A percentile compares a stretch with the other conserved stretches of the same genome.
These are phyloP conservation scores for Saprolegnia diclina DNA, from an alignment of 352 stramenopile species.

Conservation along the genomic window DNA sequence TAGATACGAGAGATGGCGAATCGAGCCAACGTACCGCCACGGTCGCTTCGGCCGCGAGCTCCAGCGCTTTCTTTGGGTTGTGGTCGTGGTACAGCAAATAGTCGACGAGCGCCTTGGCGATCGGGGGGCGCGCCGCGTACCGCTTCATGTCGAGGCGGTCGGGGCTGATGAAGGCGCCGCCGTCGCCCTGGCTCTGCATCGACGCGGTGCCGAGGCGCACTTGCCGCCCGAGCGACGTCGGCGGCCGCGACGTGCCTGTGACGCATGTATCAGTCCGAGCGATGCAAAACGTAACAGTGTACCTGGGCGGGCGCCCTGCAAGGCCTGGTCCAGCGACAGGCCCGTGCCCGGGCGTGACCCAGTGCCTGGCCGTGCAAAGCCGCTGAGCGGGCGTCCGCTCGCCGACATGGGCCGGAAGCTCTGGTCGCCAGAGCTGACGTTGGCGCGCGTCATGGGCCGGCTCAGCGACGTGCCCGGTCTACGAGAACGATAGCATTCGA, in stretches of 20 bases:
- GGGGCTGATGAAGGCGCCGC: constrained; percentile 86
- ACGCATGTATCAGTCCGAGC: neutral
- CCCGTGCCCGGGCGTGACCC: constrained; percentile 55
- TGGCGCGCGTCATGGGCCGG: constrained; percentile 56
- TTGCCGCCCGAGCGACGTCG: constrained; percentile 86
- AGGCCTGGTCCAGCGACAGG: constrained; percentile 69
- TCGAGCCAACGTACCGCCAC: constrained; percentile 37
- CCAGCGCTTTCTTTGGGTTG: constrained; percentile 88
- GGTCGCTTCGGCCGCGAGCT: constrained; percentile 87
- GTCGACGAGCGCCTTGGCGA: constrained; percentile 86
- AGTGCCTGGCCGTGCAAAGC: constrained; percentile 81
- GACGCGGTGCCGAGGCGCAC: constrained; percentile 88
- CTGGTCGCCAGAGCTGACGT: constrained; percentile 39
- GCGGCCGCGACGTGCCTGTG: constrained; percentile 67
- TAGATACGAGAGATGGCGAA: no score
- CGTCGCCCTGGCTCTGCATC: constrained; percentile 55
- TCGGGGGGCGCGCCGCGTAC: constrained; percentile 73
- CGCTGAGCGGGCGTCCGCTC: constrained; percentile 74
- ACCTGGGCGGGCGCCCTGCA: constrained; percentile 59
- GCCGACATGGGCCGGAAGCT: constrained; percentile 83
- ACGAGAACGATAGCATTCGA: neutral
- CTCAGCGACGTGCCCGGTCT: constrained; percentile 85
- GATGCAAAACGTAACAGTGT: no score
- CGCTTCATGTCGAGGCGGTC: constrained; percentile 86
- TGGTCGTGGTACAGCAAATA: constrained; percentile 91